Base-by-base conservation (phyloP, 805 yeast genomes). In the Metschnikowia shivogae region DNA sequence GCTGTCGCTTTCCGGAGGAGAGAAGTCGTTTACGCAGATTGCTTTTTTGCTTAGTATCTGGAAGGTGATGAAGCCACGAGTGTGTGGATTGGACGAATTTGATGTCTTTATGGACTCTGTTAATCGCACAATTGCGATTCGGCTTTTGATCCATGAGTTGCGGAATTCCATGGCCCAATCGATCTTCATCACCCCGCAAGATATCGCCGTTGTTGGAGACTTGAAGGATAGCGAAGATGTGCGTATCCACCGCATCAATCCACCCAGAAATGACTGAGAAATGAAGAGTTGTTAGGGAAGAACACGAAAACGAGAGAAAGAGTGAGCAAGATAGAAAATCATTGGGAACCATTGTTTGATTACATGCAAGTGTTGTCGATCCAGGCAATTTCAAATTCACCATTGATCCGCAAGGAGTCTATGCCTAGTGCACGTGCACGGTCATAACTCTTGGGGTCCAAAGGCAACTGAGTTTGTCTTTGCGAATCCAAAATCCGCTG, bases 51-150 rank as follows among this genome's bases (percentile, higher is more conserved):
- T 92, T 48, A 84, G 97, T 0, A 85, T 95, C 26, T 93, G 99
- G 99, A 81, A 81, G 52, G 84, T 88, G 24, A 90, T 93, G 96
- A 81, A 84, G 49, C 84, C 95, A 0, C 79, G 86, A 45, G 77
- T 93, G 14, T 78, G 95, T 48, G 97, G 97, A 0, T 68, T 93
- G 48, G 99, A 93, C 65, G 99, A 93, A 64, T 93, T 86, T 62
- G 99, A 93, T 66, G 99, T 93, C 17, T 93, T 83, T 58, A 93
- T 93, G 99, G 99, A 93, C 63, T 88, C 89, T 39, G 87, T 89
- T 13, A 89, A 90, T 60, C 76, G 99, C 53, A 76, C 83, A 36
- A 78, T 86, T 42, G 89, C 96, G 48, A 80, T 93, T 60, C 74
- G 78, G 39, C 65, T 90, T 50, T 81, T 93, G 60, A 69, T 89